Base-by-base conservation (phyloP, 495 filamentous ascomycete species). In the Penicillium cinerascens region DNA sequence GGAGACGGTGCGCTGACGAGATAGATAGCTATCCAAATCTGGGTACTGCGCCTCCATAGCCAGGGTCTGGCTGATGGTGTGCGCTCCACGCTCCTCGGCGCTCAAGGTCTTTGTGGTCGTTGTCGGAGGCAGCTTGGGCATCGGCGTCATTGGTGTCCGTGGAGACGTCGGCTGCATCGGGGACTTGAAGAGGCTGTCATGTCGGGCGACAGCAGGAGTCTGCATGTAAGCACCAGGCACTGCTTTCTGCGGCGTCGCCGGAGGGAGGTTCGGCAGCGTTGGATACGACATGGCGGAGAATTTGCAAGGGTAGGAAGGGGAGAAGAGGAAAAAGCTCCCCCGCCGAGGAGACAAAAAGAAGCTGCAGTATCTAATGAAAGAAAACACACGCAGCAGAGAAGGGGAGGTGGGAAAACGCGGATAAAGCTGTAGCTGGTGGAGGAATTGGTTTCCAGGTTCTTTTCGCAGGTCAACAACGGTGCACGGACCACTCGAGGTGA, bases 11-110 rank as follows among this genome's bases (percentile, higher is more conserved):
- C 2, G 83, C 87, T 78, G 78, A 97, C 92, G 91, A 64, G 83
- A 84, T 56, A 95, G 78, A 69, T 96, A 96, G 59, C 81, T 87
- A 69, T 97, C 93, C 5, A 99, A 75, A 54, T 95, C 89, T 8
- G 91, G 91, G 64, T 89, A 97, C 60, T 84, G 83, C 59, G 83
- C 78, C 63, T 97, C 95, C 47, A 78, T 76, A 27, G 74, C 67
- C 21, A 97, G 70, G 13, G 84, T 83, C 56, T 87, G 81, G 72
- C 92, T 93, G 61, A 99, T 83, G n/a, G 86, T 91, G 33, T 77
- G 75, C 38, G 91, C 87, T 7, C 88, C 93, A 60, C 91, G 88
- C 49, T 87, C 82, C 51, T 95, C 77, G 1, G 88, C 86, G 47
- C 80, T 79, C 59, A 86, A 65, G 48, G 64, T 57, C 51, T 71